Evolutionary conservation across 495 filamentous ascomycete species (phyloP).

Genomic region (Stereocaulon alpinum): DNA sequence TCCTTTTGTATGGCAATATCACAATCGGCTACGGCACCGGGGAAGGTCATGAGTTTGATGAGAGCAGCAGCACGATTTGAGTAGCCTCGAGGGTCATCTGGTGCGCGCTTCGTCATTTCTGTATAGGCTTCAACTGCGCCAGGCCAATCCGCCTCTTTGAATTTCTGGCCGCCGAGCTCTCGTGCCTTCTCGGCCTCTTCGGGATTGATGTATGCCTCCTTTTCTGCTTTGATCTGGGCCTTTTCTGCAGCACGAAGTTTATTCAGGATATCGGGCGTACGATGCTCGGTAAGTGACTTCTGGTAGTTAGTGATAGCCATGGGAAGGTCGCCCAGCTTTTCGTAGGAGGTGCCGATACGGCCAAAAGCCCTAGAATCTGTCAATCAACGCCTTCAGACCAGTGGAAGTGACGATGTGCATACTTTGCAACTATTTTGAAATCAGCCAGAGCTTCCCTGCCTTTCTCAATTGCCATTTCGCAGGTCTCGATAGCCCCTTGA

Average conservation of each 20-base stretch:
- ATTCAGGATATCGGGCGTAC: conserved; percentile 82
- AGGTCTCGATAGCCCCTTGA: conserved; percentile 72
- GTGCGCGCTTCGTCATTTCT: conserved; percentile 95
- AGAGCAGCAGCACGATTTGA: conserved; percentile 95
- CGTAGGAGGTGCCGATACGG: conserved; percentile 80
- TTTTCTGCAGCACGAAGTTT: conserved; percentile 95
- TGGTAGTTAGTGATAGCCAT: conserved; percentile 86
- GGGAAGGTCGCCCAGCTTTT: conserved; percentile 71
- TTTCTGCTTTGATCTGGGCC: conserved; percentile 65
- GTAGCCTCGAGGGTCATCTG: conserved; percentile 88
- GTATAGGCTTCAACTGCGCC: conserved; percentile 89
- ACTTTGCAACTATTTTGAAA: conserved; percentile 96
- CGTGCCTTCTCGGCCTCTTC: conserved; percentile 91
- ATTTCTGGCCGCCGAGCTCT: conserved; percentile 87
- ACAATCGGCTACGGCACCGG: conserved; percentile 85
- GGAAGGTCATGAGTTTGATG: conserved; percentile 93
- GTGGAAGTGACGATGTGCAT: conserved; percentile 18
- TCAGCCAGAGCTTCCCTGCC: conserved; percentile 78
- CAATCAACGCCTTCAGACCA: conserved; percentile 8
- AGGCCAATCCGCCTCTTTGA: conserved; percentile 95
- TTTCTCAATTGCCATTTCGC: conserved; percentile 80
- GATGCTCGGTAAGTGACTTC: conserved; percentile 90
- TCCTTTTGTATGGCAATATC: conserved; percentile 84
- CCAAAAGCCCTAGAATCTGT: conserved; percentile 55
- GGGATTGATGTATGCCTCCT: conserved; percentile 75